Evolutionary conservation across 768 basidiomycete species (phyloP).

Genomic region (Lactarius trivialis): DNA sequence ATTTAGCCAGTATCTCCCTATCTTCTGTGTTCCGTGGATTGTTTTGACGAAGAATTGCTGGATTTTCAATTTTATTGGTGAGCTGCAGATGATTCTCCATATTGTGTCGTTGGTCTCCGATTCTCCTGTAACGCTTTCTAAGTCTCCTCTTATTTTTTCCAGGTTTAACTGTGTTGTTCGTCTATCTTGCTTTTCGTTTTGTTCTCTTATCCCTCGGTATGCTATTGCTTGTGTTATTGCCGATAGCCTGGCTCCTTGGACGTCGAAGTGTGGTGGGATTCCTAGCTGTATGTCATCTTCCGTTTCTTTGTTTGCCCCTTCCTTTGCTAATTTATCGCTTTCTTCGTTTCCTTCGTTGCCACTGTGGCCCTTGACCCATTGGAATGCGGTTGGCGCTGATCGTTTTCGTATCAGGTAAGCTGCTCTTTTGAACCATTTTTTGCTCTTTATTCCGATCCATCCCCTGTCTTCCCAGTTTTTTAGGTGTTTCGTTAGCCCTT

Average conservation of each 20-base stretch:
- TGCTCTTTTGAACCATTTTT: not conserved
- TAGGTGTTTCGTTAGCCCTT: not conserved
- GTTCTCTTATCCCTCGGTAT: not conserved
- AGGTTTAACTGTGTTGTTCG: not conserved
- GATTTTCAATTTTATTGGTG: rapidly evolving
- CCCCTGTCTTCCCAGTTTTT: not conserved
- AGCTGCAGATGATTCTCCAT: not conserved
- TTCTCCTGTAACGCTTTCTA: rapidly evolving
- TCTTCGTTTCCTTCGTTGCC: not conserved
- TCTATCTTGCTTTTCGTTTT: not conserved
- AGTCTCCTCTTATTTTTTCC: not conserved
- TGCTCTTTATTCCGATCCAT: not conserved
- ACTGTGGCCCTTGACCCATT: not conserved
- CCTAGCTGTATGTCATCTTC: not conserved
- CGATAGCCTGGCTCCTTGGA: not conserved
- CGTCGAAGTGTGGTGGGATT: not conserved
- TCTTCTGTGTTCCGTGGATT: not conserved
- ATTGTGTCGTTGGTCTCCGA: not conserved
- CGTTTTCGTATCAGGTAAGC: not conserved
- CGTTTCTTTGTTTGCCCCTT: not conserved
- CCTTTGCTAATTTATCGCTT: not conserved
- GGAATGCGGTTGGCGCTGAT: not conserved
- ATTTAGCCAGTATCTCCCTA: not conserved
- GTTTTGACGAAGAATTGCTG: conserved; percentile 2
- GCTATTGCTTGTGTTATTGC: not conserved